These are phyloP conservation scores for Monascus ruber DNA, from an alignment of 2,329 filamentous ascomycete genomes.

Conservation along the genomic window DNA sequence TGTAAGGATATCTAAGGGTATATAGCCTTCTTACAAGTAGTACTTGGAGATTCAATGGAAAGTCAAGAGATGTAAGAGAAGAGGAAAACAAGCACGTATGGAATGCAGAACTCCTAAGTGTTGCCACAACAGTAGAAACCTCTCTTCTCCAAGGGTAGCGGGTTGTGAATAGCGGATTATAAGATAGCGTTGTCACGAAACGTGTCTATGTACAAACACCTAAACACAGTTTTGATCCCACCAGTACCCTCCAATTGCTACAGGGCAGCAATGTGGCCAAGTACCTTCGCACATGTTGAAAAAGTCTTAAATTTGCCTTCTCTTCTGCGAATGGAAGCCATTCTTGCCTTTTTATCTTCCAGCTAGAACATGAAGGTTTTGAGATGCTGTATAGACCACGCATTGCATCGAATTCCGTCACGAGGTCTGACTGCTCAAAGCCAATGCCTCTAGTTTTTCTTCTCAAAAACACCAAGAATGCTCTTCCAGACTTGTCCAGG, in stretches of 20 bases:
- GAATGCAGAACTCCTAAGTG: no score
- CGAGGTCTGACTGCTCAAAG: no score
- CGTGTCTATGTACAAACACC: constrained; percentile 8
- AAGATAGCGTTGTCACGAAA: constrained; percentile 16
- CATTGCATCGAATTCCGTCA: no score
- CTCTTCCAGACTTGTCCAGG: constrained; percentile 93
- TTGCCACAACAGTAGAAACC: no score
- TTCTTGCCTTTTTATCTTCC: constrained; percentile 4
- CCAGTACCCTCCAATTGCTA: neutral
- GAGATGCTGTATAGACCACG: no score
- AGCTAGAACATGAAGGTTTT: constrained; percentile 1
- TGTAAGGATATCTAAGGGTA: constrained; percentile 11
- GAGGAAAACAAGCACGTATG: no score
- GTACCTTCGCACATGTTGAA: neutral
- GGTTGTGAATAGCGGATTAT: constrained; percentile 10
- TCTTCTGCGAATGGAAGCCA: neutral
- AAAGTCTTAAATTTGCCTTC: neutral
- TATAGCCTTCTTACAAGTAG: no score
- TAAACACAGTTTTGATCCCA: constrained; percentile 5
- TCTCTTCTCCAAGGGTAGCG: no score
- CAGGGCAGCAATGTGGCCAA: neutral
- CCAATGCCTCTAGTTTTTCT: constrained; percentile 37
- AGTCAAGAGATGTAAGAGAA: no score
- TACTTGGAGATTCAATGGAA: no score
- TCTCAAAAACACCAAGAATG: constrained; percentile 71